Percentiles rank a stretch among this genome's conserved stretches.
Evolutionary conservation across 495 filamentous ascomycete species (phyloP).

Genomic region (Chaetomidium leptoderma): DNA sequence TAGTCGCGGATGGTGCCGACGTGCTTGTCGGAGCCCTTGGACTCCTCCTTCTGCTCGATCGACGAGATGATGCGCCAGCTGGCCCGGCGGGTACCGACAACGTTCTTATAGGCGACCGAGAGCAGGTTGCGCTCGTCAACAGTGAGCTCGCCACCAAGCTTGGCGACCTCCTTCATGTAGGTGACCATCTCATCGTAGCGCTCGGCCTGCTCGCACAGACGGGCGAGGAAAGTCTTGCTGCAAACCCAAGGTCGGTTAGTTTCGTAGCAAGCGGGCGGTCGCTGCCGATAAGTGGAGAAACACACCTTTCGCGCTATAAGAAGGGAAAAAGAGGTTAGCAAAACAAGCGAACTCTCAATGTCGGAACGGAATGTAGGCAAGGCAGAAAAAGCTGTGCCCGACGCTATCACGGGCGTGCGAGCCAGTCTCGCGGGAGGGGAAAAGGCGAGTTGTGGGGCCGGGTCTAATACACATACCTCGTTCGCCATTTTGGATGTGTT

Average conservation of each 20-base stretch:
- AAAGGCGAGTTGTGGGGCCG: conserved; percentile 27
- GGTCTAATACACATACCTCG: conserved; percentile 55
- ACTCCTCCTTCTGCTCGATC: conserved; percentile 99
- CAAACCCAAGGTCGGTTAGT: conserved; percentile 31
- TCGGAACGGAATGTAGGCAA: background rate
- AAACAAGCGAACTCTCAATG: background rate
- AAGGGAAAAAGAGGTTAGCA: conserved; percentile 42
- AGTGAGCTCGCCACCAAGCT: conserved; percentile 93
- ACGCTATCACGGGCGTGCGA: conserved; percentile 29
- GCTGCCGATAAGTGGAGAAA: conserved; percentile 16
- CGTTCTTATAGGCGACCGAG: conserved; percentile 99
- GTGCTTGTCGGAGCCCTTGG: conserved; percentile 98
- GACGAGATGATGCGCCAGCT: conserved; percentile 99
- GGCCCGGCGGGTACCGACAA: conserved; percentile 96
- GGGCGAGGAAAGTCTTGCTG: conserved; percentile 99
- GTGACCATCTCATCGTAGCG: conserved; percentile 99
- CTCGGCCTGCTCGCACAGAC: conserved; percentile 99
- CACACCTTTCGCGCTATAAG: conserved; percentile 78
- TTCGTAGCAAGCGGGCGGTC: conserved; percentile 8
- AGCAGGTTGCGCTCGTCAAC: conserved; percentile 99
- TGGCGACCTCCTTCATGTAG: conserved; percentile 99
- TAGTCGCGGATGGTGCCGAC: conserved; percentile 94
- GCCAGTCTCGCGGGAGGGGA: conserved; percentile 30
- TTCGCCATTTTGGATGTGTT: conserved; percentile 54
- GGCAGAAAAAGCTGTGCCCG: conserved; percentile 17